Conservation (phyloP, 164 flowering plant species). For the Stephania japonica region DNA sequence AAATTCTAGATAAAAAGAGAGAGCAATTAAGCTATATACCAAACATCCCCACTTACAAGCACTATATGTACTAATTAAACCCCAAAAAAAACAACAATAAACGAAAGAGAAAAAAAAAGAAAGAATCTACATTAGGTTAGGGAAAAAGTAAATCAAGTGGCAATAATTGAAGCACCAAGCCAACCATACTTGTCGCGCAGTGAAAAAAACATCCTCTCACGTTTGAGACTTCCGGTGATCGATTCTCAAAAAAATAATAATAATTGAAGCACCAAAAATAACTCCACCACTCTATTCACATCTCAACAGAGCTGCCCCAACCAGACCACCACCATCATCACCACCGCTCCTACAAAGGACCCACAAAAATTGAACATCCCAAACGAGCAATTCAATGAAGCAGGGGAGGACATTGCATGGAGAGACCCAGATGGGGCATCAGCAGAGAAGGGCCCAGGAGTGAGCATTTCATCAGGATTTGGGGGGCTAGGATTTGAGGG, state of each 20-base stretch:
- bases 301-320: slow-evolving; percentile 9
- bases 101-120: background rate
- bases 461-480: slow-evolving; percentile 33
- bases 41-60: background rate
- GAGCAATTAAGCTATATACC: background rate
- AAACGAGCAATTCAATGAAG: slow-evolving; percentile 2
- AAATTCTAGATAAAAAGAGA: background rate
- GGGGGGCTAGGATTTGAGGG: slow-evolving; percentile 51
- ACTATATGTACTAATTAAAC: background rate
- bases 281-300: background rate
- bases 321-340: slow-evolving; percentile 10
- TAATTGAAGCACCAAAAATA: slow-evolving; percentile 17
- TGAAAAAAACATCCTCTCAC: too few species aligned
- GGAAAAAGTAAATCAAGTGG: background rate
- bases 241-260: background rate
- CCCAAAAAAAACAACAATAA: background rate
- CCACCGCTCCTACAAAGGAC: slow-evolving; percentile 4
- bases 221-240: too few species aligned
- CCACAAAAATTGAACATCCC: slow-evolving; percentile 6
- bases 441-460: slow-evolving; percentile 31
- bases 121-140: background rate
- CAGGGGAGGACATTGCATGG: slow-evolving; percentile 21
- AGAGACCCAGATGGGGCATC: slow-evolving; percentile 27
- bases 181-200: background rate
- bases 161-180: slow-evolving; percentile 20